These are phyloP conservation scores for Xerocomellus chrysenteron DNA, from an alignment of 768 basidiomycete species.

Conservation along the genomic window DNA sequence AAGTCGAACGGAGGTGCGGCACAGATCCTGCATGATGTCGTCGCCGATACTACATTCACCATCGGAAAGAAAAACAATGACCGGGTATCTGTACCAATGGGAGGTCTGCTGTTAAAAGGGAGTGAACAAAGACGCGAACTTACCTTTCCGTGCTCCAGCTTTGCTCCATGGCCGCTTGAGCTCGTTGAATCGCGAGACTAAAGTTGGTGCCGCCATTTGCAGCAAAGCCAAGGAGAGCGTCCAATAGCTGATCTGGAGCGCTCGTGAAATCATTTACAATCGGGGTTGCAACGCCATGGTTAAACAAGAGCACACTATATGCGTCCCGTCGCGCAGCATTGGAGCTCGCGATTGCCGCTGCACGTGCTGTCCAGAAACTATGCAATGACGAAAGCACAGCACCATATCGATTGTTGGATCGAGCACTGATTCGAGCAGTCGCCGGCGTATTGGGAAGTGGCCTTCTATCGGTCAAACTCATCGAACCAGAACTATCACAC, in stretches of 20 bases:
- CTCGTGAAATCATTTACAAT: slow-evolving; percentile 48
- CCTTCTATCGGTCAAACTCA: slow-evolving; percentile 39
- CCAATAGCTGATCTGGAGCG: slow-evolving; percentile 45
- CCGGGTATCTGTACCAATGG: slow-evolving; percentile 12
- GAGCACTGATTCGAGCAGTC: slow-evolving; percentile 36
- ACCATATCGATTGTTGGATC: slow-evolving; percentile 50
- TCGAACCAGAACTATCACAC: slow-evolving; percentile 48
- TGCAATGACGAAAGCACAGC: slow-evolving; percentile 58
- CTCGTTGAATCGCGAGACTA: slow-evolving; percentile 36
- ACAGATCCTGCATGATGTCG: slow-evolving; percentile 38
- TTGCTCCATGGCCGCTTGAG: slow-evolving; percentile 40
- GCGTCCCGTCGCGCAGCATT: slow-evolving; percentile 45
- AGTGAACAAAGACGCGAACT: background rate
- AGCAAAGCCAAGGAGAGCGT: slow-evolving; percentile 32
- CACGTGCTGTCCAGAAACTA: slow-evolving; percentile 56
- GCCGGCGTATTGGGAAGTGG: slow-evolving; percentile 47
- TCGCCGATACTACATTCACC: slow-evolving; percentile 47
- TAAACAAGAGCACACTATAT: slow-evolving; percentile 55
- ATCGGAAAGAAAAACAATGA: slow-evolving; percentile 46
- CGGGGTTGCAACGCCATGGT: slow-evolving; percentile 18
- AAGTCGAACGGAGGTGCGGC: slow-evolving; percentile 41
- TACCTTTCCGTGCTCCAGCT: slow-evolving; percentile 55
- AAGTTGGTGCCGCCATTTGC: slow-evolving; percentile 45
- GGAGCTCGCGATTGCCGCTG: slow-evolving; percentile 32
- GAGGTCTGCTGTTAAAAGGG: background rate